Base-by-base conservation (phyloP, 2,329 filamentous ascomycete genomes). In the Fusarium sp. region DNA sequence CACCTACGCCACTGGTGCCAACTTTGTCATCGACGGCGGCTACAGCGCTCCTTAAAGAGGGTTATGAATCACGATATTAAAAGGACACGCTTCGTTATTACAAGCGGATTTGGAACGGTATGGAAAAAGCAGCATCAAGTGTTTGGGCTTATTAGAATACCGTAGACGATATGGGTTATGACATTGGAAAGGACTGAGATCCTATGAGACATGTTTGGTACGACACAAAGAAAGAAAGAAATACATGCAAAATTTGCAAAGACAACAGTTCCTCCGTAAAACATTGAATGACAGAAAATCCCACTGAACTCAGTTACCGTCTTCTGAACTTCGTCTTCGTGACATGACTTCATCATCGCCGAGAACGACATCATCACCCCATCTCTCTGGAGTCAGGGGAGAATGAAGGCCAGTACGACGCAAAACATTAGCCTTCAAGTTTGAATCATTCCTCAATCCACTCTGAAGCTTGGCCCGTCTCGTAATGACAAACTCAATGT, bases 1-100 rank as follows among this genome's bases (percentile, higher is more conserved):
- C 22, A 80, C 80, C 10, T 81, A 81, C 40, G 78, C 80, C 22
- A 81, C 80, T 5, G 80, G 80, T 30, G 78, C 80, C 33, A 81
- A 81, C 68, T 80, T 81, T 65, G 69, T 78, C 30, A 71, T 81
- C 14, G 80, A 81, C 30, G 80, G 80, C 32, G 80, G 80, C 2
- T 81, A 81, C 61, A 80, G 73, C n/a, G 76, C 76, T 59, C 76
- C 76, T 54, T 79, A 37, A 35, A 38, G 20, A 20, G 8, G 12
- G 8, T 20, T n/a, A 38, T 17, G 15, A 30, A 38, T 65, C 47
- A 38, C 50, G 37, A 32, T 1, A 32, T 15, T 15, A 22, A 43
- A 33, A 27, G 22, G 45, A 33, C 32, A 22, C 33, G 40, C 32
- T 58, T n/a, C 38, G 30, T n/a, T 25, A 47, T n/a, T 25, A 38